phyloP scores from a whole-genome alignment of 768 basidiomycete species.

The Lactifluus volemus region DNA sequence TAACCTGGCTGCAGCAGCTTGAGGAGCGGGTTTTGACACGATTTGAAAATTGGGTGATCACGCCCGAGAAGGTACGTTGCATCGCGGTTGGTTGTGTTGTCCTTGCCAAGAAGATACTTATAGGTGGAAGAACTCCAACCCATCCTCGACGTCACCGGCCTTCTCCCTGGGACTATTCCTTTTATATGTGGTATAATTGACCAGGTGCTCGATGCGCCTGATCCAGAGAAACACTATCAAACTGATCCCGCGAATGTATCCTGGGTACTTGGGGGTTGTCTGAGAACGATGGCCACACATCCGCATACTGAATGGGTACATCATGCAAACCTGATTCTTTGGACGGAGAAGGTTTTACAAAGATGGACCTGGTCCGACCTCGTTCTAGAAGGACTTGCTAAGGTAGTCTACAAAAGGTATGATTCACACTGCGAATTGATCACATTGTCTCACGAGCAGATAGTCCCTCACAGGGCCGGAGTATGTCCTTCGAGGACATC shows the following conservation, averaged over 20 bases:
- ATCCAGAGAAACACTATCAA: conserved; percentile 25
- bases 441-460: neutral
- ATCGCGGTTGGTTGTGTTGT: neutral
- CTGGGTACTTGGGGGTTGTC: conserved; percentile 53
- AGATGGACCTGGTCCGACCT: conserved; percentile 53
- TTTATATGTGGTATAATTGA: conserved; percentile 40
- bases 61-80: conserved; percentile 32
- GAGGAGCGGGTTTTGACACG: conserved; percentile 40
- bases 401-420: conserved; percentile 41
- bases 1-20: conserved; percentile 49
- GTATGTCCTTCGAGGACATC: conserved; percentile 34
- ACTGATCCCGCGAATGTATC: conserved; percentile 34
- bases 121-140: conserved; percentile 47
- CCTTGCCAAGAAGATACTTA: neutral
- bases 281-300: conserved; percentile 42
- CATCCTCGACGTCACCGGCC: conserved; percentile 42
- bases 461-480: conserved; percentile 15
- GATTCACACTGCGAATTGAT: conserved; percentile 8
- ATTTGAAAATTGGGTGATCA: conserved; percentile 35
- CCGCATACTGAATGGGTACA: conserved; percentile 38
- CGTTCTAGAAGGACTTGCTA: conserved; percentile 47
- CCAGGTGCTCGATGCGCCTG: conserved; percentile 27
- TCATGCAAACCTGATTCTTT: conserved; percentile 38
- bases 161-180: conserved; percentile 39
- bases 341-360: conserved; percentile 37